Evolutionary conservation across 441 rosid genomes (phyloP).

Genomic region (Dalechampia spathulata): DNA sequence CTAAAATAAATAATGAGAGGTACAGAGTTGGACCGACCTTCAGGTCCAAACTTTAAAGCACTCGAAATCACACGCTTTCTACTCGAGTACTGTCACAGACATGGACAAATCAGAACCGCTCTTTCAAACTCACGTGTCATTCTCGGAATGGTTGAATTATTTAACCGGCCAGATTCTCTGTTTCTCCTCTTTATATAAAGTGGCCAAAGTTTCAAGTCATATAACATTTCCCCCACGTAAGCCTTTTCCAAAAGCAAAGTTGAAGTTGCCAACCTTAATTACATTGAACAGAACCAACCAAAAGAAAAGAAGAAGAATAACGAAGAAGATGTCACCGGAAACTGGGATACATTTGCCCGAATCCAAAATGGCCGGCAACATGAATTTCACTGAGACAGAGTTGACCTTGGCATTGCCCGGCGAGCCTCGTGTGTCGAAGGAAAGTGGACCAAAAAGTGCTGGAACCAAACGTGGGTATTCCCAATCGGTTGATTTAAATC

Average conservation of each 20-base stretch:
- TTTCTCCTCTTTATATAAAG: not conserved
- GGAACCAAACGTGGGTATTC: slow-evolving; percentile 33
- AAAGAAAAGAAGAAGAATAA: too few relatives aligned
- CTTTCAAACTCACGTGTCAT: slow-evolving; percentile 19
- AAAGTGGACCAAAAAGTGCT: slow-evolving; percentile 10
- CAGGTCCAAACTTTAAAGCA: slow-evolving; percentile 16
- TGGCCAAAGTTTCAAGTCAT: not conserved
- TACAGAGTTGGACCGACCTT: slow-evolving; percentile 18
- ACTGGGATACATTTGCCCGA: slow-evolving; percentile 18
- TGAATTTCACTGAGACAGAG: slow-evolving; percentile 41
- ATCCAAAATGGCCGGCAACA: slow-evolving; percentile 2
- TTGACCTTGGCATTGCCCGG: slow-evolving; percentile 50
- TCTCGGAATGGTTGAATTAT: slow-evolving; percentile 8
- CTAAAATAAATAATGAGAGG: not conserved
- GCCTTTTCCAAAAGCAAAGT: too few relatives aligned
- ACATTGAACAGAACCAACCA: too few relatives aligned
- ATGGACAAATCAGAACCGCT: slow-evolving; percentile 31
- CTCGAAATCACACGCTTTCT: slow-evolving; percentile 25
- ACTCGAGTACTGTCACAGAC: slow-evolving; percentile 11
- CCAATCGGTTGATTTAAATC: slow-evolving; percentile 28
- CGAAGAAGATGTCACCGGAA: slow-evolving; percentile 21
- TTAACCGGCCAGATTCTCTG: slow-evolving; percentile 11
- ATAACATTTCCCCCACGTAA: too few relatives aligned
- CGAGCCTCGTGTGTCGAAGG: slow-evolving; percentile 5
- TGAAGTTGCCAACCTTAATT: too few relatives aligned